A percentile compares a stretch with the other conserved stretches of the same genome.
These are phyloP conservation scores for Cymbopogon citratus DNA, from an alignment of 176 grass and related monocot species.

Conservation along the genomic window DNA sequence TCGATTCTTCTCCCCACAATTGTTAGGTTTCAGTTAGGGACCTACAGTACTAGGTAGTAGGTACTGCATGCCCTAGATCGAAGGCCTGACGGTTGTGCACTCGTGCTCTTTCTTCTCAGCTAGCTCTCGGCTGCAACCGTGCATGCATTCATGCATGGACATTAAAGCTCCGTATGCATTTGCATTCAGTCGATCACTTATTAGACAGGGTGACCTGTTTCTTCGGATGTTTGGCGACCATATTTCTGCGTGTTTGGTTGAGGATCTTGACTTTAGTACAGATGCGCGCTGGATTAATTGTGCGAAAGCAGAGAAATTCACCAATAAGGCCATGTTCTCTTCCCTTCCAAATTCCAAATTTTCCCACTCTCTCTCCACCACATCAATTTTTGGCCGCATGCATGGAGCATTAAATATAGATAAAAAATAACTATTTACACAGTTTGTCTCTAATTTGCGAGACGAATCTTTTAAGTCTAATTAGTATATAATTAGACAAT, in stretches of 20 bases:
- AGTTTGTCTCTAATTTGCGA: too few species aligned
- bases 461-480: too few species aligned
- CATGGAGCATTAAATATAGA: too few species aligned
- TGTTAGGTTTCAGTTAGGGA: background rate
- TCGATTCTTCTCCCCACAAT: background rate
- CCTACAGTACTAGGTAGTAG: background rate
- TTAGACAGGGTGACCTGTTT: background rate
- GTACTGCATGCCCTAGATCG: background rate
- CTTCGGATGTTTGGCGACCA: background rate
- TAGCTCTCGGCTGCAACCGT: background rate
- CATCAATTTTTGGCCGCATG: too few species aligned
- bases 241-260: constrained; percentile 10
- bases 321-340: too few species aligned
- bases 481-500: too few species aligned
- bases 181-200: background rate
- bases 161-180: background rate
- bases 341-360: too few species aligned
- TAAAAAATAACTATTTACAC: too few species aligned
- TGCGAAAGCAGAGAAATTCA: background rate
- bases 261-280: background rate
- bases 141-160: background rate
- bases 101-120: background rate
- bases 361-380: too few species aligned
- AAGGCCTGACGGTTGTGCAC: background rate
- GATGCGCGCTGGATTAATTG: background rate